Base-by-base conservation (phyloP, 768 basidiomycete genomes). In the Lanmaoa rubissima region DNA sequence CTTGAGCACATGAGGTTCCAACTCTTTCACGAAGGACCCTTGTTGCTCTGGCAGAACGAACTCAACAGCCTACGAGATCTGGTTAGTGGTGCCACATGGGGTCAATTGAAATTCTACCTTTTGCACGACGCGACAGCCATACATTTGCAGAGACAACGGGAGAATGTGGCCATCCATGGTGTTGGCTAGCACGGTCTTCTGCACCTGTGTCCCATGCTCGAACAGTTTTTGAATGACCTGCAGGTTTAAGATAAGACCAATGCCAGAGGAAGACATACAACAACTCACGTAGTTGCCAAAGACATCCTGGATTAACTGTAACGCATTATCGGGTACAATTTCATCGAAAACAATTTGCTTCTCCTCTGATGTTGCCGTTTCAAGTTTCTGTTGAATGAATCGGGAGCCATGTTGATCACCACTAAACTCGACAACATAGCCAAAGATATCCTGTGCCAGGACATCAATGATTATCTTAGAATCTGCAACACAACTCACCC, bases 331-430 rank as follows among this genome's bases (percentile, higher is more conserved):
- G 24, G 93, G 92, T 21, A 91, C 80, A 62, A 98, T 90, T 75
- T 98, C 96, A 48, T 90, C 85, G 59, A 94, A 97, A 38, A 96
- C 79, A 35, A 77, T 70, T 62, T 90, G 83, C 69, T 85, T 87
- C 65, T 94, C 93, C 57, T 92, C 92, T 39, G 79, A 78, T n/a
- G 83, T 79, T 6, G 92, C 88, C 2, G 74, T 76, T 69, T 90
- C 87, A 41, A 98, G 78, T 66, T 89, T 88, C 64, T 90, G 86
- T 69, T 98, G 96, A 58, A 99, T 94, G 72, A 98, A 94, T 10
- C 96, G 85, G n/a, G 94, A 97, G n/a, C 94, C 96, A 60, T 95
- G 90, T 68, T 97, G 95, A 72, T 98, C 96, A 14, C 85, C 84
- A 55, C 91, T 88, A 70, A 99, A 99, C 71, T 98, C 96, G 40